Evolutionary conservation across 2,329 filamentous ascomycete genomes (phyloP), one percentile per base, ranked within the genome.

Genomic region (Paecilomyces variotii): DNA sequence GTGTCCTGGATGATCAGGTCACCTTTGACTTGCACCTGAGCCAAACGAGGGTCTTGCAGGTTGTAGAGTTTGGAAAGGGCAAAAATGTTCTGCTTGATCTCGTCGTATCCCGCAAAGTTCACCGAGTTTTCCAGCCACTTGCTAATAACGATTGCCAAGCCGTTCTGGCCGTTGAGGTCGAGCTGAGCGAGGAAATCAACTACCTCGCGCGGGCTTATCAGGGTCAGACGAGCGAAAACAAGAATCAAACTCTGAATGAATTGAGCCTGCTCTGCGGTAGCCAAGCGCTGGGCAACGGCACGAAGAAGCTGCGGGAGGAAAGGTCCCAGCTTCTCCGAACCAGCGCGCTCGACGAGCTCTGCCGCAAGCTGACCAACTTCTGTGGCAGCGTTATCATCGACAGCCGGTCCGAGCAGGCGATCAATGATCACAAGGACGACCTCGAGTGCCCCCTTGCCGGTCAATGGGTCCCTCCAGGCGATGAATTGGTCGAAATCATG

Each of bases 71-170:
- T 96, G 0, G 91, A 92, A 2, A 99, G 82, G 4, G 94, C 94
- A 66, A 96, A 93, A 60, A 97, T 90, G 69, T 97, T 99, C 74
- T 97, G 91, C 65, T 92, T 85, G 66, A 97, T 97, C 74, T 97
- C 93, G 67, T 97, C 92, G 67, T 97, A 99, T 11, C 94, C 94
- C n/a, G 91, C 91, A 76, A 99, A 99, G 74, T 89, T 96, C 74
- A 96, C 84, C 3, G 91, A 96, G 74, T 97, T 96, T 77, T 97
- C 94, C 0, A 99, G 80, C 94, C 94, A 99, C 76, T 97, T 97
- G 75, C 87, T 83, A 64, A 97, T 78, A 2, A 99, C 94, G 26
- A 97, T 87, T 63, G 92, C 85, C 6, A 99, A 78, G n/a, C 92
- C 94, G 68, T 83, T 95, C 60, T 74, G 67, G 9, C 87, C 87